phyloP scores from a whole-genome alignment of 768 basidiomycete genomes.

The Dentipellis sp. region DNA sequence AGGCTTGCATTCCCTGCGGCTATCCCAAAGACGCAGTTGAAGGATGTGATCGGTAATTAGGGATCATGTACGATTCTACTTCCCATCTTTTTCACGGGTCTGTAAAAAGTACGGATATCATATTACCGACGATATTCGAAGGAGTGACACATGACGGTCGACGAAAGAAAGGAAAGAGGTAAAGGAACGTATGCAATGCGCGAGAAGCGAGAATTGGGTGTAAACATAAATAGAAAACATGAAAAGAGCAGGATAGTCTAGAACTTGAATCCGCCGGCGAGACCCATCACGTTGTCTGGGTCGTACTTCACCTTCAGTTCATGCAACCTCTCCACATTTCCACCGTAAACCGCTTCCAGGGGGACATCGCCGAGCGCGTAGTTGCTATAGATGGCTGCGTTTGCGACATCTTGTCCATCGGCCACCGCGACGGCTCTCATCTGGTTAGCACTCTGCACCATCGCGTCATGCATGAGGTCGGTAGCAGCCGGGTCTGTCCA shows the following conservation, averaged over 20 bases:
- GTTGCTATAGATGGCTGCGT: constrained; percentile 44
- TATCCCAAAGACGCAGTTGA: constrained; percentile 19
- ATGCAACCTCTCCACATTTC: constrained; percentile 32
- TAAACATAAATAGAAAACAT: constrained; percentile 2
- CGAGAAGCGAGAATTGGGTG: neutral
- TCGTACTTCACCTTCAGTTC: constrained; percentile 37
- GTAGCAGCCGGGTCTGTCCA: constrained; percentile 36
- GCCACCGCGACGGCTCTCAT: constrained; percentile 30
- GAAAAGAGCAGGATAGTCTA: neutral
- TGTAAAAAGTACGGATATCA: too few relatives aligned
- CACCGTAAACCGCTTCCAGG: constrained; percentile 38
- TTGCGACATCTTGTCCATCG: constrained; percentile 30
- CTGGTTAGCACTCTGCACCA: constrained; percentile 32
- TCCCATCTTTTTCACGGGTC: too few relatives aligned
- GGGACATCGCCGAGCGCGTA: constrained; percentile 48
- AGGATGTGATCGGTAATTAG: constrained; percentile 12
- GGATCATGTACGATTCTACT: neutral
- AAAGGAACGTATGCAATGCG: neutral
- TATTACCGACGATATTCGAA: too few relatives aligned
- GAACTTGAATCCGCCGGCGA: constrained; percentile 52
- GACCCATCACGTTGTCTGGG: constrained; percentile 51
- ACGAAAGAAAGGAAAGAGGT: too few relatives aligned
- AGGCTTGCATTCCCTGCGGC: constrained; percentile 14
- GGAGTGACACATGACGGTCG: too few relatives aligned
- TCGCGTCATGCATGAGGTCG: constrained; percentile 29